Evolutionary conservation across 2,329 filamentous ascomycete genomes (phyloP).

Genomic region (Tolypocladium inflatum): DNA sequence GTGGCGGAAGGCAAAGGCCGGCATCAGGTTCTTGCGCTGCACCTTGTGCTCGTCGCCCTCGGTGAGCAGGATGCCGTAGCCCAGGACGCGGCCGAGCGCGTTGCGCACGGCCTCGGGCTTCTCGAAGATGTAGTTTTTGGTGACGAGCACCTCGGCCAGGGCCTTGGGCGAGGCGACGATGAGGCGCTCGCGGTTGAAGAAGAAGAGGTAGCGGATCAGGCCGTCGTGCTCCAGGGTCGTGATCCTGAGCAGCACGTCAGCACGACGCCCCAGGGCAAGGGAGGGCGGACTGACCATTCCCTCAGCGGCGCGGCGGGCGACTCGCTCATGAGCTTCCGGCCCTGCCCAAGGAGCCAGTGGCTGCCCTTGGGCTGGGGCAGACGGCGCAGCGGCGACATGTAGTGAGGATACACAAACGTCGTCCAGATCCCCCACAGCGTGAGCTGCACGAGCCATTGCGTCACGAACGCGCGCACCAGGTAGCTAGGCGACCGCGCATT

Average conservation of each 20-base stretch:
- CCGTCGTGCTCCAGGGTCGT: constrained; percentile 56
- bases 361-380: constrained; percentile 34
- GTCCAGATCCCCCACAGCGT: constrained; percentile 28
- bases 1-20: constrained; percentile 78
- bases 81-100: constrained; percentile 54
- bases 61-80: constrained; percentile 64
- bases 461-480: constrained; percentile 23
- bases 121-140: constrained; percentile 59
- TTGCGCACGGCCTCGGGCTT: constrained; percentile 49
- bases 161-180: constrained; percentile 52
- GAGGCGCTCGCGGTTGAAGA: constrained; percentile 55
- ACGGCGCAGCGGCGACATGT: constrained; percentile 38
- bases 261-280: not conserved
- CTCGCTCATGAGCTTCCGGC: constrained; percentile 24
- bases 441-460: constrained; percentile 25
- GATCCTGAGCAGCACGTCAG: constrained; percentile 39
- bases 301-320: constrained; percentile 34
- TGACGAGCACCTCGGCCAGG: constrained; percentile 60
- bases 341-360: constrained; percentile 41
- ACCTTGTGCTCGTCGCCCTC: constrained; percentile 87
- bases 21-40: constrained; percentile 70
- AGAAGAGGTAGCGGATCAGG: constrained; percentile 54
- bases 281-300: constrained; percentile 31
- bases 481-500: constrained; percentile 17
- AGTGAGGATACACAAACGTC: constrained; percentile 37